Evolutionary conservation across 2,329 filamentous ascomycete genomes (phyloP), one percentile per base, ranked within the genome.

Genomic region (Diplodia corticola): DNA sequence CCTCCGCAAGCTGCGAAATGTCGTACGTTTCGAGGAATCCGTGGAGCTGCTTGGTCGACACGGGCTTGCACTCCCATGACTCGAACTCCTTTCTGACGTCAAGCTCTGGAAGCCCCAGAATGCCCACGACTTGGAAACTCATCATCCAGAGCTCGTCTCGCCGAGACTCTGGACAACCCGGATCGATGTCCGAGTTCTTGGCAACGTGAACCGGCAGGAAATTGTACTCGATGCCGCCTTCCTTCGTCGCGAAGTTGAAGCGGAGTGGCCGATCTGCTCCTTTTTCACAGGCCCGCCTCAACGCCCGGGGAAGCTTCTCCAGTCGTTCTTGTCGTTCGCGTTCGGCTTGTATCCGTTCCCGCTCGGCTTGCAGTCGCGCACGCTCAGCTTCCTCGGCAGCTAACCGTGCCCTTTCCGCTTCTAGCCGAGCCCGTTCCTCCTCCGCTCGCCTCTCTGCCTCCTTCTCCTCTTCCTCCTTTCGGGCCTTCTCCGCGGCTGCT

Each of bases 81-180:
- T 66, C 63, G 37, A 69, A 69, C n/a, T 77, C 71, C 20, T 70
- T 69, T 22, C 73, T 71, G 12, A 79, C 71, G 61, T 79, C 77
- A 9, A 78, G 76, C 61, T 79, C 77, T 5, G 76, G 73, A 6
- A 80, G 72, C 10, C 77, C 77, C 9, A 80, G 77, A 49, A 80
- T 77, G 49, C 78, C 78, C 1, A 76, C 77, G 7, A 73, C 70
- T 67, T 79, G 77, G 67, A 78, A 79, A 5, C 75, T 77, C 68
- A 76, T 73, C 63, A 79, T 73, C 68, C 78, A 79, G 1, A 71
- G 71, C 65, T 75, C 54, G 20, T 73, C 70, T 10, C 70, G 17
- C 68, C 50, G 37, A 68, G 67, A n/a, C 50, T 51, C 33, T 67
- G 66, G 48, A 67, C 69, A 15, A 28, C 55, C 20, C 33, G 51